These are phyloP conservation scores for Apiospora sp. DNA, from an alignment of 2,329 filamentous ascomycete genomes.

Conservation along the genomic window DNA sequence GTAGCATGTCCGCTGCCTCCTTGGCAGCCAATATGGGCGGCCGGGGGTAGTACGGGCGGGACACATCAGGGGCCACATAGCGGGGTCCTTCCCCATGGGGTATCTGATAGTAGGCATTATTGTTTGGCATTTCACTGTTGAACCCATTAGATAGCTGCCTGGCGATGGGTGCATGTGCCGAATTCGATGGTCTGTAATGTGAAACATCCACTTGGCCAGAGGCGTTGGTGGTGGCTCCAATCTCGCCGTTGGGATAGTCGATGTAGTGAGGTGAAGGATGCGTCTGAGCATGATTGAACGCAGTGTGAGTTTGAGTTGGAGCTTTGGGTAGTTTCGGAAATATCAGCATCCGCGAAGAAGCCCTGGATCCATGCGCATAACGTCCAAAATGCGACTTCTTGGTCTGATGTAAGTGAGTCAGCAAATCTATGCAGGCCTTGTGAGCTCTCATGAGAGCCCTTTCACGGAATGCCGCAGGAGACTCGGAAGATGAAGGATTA, in stretches of 20 bases:
- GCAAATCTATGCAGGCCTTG: conserved; percentile 73
- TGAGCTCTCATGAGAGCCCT: conserved; percentile 75
- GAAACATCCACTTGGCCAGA: conserved; percentile 14
- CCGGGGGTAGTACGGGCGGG: conserved; percentile 33
- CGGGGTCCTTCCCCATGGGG: conserved; percentile 35
- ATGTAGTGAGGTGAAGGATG: conserved; percentile 29
- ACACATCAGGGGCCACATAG: conserved; percentile 30
- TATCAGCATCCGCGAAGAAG: conserved; percentile 58
- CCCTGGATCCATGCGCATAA: conserved; percentile 45
- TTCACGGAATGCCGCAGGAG: conserved; percentile 65
- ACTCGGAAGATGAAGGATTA: conserved; percentile 34
- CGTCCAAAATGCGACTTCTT: conserved; percentile 57
- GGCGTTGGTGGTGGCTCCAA: conserved; percentile 25
- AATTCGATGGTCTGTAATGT: conserved; percentile 26
- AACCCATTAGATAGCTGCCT: not conserved
- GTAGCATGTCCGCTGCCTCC: conserved; percentile 75
- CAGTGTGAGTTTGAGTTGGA: conserved; percentile 30
- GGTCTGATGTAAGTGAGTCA: conserved; percentile 68
- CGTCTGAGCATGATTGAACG: conserved; percentile 32
- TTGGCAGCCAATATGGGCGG: conserved; percentile 65
- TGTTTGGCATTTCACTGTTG: conserved; percentile 17
- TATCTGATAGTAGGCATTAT: conserved; percentile 36
- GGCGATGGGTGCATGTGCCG: not conserved
- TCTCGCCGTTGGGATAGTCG: conserved; percentile 29
- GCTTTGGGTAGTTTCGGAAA: conserved; percentile 61